phyloP scores from a whole-genome alignment of 805 yeast species.

The Ogataea naganishii region DNA sequence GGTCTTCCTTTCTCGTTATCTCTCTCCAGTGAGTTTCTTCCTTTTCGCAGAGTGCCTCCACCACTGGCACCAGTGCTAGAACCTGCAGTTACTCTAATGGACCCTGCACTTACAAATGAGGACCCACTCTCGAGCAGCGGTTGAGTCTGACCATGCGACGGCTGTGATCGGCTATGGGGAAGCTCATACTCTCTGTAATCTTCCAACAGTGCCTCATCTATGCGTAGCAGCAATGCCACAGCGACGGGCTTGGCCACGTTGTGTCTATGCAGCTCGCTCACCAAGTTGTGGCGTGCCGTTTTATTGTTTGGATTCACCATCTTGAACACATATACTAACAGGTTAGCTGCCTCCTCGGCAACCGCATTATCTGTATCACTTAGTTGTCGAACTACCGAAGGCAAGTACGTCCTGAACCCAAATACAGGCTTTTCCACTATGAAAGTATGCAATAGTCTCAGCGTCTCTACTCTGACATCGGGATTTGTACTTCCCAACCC shows the following conservation, averaged over 20 bases:
- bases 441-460: slow-evolving; percentile 35
- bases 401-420: slow-evolving; percentile 21
- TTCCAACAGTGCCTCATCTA: slow-evolving; percentile 18
- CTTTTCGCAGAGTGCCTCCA: neutral
- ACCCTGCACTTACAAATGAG: slow-evolving; percentile 21
- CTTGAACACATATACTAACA: slow-evolving; percentile 30
- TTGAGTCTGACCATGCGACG: too few species aligned
- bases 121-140: too few species aligned
- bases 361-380: slow-evolving; percentile 11
- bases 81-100: slow-evolving; percentile 16
- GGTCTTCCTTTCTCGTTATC: too few species aligned
- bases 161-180: too few species aligned
- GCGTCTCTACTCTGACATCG: slow-evolving; percentile 31
- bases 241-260: slow-evolving; percentile 20
- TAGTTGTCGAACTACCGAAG: slow-evolving; percentile 14
- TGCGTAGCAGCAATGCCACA: slow-evolving; percentile 17
- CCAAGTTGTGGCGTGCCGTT: slow-evolving; percentile 37
- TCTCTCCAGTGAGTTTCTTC: too few species aligned
- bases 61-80: neutral
- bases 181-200: slow-evolving; percentile 8
- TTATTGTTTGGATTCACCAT: slow-evolving; percentile 20
- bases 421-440: slow-evolving; percentile 27
- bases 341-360: slow-evolving; percentile 10
- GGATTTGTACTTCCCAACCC: slow-evolving; percentile 33
- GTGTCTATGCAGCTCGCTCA: slow-evolving; percentile 28